Conservation (phyloP, 768 basidiomycete species). For the Boletus barrowsii region DNA sequence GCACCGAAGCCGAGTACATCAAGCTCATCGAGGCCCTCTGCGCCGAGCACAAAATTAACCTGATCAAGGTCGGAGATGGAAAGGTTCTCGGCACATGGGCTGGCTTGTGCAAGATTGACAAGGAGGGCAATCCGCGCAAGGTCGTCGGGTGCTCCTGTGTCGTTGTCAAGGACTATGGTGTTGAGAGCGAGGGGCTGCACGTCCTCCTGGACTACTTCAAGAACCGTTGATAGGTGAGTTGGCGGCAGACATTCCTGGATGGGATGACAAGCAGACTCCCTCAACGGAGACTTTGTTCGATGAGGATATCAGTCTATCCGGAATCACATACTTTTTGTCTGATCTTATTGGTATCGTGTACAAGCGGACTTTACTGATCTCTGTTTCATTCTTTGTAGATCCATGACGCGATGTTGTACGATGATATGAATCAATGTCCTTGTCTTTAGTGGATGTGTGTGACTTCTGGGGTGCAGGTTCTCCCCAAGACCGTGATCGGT, state of each 20-base stretch:
- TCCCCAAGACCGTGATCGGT: slow-evolving; percentile 5
- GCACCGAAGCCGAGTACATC: slow-evolving; percentile 99
- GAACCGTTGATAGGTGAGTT: slow-evolving; percentile 62
- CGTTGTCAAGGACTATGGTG: slow-evolving; percentile 97
- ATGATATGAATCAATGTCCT: slow-evolving; percentile 6
- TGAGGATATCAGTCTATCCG: slow-evolving; percentile 52
- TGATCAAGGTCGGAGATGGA: slow-evolving; percentile 98
- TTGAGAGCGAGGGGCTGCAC: slow-evolving; percentile 91
- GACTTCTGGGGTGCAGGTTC: background rate
- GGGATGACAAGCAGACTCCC: slow-evolving; percentile 93
- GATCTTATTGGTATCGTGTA: slow-evolving; percentile 34
- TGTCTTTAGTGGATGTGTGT: background rate
- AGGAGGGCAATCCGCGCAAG: slow-evolving; percentile 97
- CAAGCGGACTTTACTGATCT: slow-evolving; percentile 10
- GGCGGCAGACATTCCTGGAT: slow-evolving; percentile 2
- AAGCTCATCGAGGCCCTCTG: slow-evolving; percentile 99
- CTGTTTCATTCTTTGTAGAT: slow-evolving; percentile 4
- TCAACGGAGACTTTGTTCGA: slow-evolving; percentile 69
- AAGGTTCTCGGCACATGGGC: slow-evolving; percentile 99
- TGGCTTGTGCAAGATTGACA: slow-evolving; percentile 99
- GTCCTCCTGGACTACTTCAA: slow-evolving; percentile 97
- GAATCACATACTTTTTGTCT: slow-evolving; percentile 47
- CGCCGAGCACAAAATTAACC: slow-evolving; percentile 98
- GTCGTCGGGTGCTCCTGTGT: slow-evolving; percentile 91
- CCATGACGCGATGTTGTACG: slow-evolving; percentile 10